These are phyloP conservation scores for Aphanomyces euteiches DNA, from an alignment of 352 stramenopile species.

Conservation along the genomic window DNA sequence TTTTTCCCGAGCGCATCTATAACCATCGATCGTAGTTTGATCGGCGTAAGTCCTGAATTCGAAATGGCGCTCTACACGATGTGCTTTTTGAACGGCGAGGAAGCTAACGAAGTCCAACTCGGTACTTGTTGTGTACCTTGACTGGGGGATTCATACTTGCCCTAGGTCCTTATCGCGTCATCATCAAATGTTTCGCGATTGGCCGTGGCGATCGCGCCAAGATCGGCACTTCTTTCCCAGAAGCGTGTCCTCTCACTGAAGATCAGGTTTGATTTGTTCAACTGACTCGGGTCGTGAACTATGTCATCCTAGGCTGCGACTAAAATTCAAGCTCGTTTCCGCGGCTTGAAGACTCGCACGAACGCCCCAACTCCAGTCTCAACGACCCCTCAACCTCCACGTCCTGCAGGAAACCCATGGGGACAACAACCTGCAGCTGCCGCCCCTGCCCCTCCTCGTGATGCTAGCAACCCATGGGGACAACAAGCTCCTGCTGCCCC, in stretches of 20 bases:
- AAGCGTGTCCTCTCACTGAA: conserved; percentile 65
- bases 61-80: conserved; percentile 96
- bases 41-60: conserved; percentile 94
- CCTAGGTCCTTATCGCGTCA: conserved; percentile 71
- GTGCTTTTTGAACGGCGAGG: conserved; percentile 89
- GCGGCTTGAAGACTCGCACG: conserved; percentile 35
- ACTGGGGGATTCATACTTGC: too few species aligned
- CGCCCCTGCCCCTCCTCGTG: neutral
- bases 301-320: conserved; percentile 38
- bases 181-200: conserved; percentile 89
- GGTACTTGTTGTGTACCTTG: too few species aligned
- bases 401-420: conserved; percentile 5
- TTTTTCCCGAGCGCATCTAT: neutral
- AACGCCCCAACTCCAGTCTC: neutral
- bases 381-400: conserved; percentile 4
- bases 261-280: conserved; percentile 38
- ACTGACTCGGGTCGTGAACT: neutral
- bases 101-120: conserved; percentile 83
- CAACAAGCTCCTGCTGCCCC: neutral
- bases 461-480: conserved; percentile 10
- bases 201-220: conserved; percentile 64
- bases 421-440: neutral
- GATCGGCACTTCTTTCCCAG: conserved; percentile 78
- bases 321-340: conserved; percentile 69
- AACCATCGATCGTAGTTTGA: conserved; percentile 52